Evolutionary conservation across 331 rosid genomes (phyloP).

Genomic region (Malus hybrid): DNA sequence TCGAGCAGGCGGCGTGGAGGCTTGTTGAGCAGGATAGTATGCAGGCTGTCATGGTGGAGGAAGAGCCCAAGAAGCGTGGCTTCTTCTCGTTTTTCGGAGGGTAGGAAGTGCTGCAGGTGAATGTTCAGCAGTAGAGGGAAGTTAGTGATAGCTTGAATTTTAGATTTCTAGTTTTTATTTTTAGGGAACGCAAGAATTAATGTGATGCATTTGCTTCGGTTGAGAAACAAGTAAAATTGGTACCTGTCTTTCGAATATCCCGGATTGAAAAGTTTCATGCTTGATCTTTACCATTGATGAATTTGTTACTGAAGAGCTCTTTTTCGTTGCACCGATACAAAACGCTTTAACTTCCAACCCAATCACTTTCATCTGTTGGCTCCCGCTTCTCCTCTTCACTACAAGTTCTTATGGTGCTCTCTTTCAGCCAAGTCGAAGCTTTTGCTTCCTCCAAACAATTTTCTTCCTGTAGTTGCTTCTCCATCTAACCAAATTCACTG

Average conservation of each 20-base stretch:
- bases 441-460: too few relatives aligned
- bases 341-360: too few relatives aligned
- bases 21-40: slow-evolving; percentile 95
- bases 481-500: too few relatives aligned
- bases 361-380: too few relatives aligned
- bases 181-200: background rate
- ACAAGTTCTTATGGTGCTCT: too few relatives aligned
- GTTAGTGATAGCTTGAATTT: background rate
- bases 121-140: background rate
- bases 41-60: slow-evolving; percentile 90
- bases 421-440: too few relatives aligned
- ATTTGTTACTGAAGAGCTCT: background rate
- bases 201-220: background rate
- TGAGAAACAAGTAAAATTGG: background rate
- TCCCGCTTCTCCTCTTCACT: background rate
- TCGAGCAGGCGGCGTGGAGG: slow-evolving; percentile 99
- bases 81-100: slow-evolving; percentile 94
- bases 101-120: slow-evolving; percentile 8
- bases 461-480: too few relatives aligned
- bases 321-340: too few relatives aligned
- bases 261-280: background rate
- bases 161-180: background rate
- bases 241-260: background rate
- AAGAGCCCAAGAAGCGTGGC: slow-evolving; percentile 78
- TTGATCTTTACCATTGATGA: background rate